Percentiles rank a stretch among this genome's conserved stretches.
phyloP scores from a whole-genome alignment of 345 rosid genomes.

The Limnanthes douglasii region DNA sequence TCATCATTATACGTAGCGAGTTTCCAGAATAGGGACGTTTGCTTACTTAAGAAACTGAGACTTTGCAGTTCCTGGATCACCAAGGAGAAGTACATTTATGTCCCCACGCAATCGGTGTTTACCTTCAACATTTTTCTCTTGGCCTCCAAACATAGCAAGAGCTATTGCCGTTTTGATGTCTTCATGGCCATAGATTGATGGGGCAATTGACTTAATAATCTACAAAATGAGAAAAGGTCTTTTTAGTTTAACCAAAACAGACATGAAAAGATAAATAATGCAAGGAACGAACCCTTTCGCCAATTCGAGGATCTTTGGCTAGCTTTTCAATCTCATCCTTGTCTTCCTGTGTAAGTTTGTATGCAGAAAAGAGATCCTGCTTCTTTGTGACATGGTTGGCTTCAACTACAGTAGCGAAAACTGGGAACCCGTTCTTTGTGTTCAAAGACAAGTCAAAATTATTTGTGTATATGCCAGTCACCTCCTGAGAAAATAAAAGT shows the following conservation, averaged over 20 bases:
- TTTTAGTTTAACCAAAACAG: background rate
- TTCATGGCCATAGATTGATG: slow-evolving; percentile 96
- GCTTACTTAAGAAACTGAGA: slow-evolving; percentile 94
- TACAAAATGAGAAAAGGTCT: slow-evolving; percentile 13
- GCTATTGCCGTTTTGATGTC: slow-evolving; percentile 92
- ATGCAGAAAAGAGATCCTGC: slow-evolving; percentile 93
- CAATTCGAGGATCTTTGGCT: slow-evolving; percentile 80
- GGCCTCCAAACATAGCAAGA: slow-evolving; percentile 98
- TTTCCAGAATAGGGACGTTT: background rate
- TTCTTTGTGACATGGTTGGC: slow-evolving; percentile 87
- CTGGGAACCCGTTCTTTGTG: slow-evolving; percentile 97
- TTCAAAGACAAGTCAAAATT: slow-evolving; percentile 89
- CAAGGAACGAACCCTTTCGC: slow-evolving; percentile 56
- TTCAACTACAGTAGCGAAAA: slow-evolving; percentile 92
- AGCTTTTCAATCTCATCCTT: slow-evolving; percentile 78
- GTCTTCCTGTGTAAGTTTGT: slow-evolving; percentile 96
- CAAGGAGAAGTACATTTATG: slow-evolving; percentile 80
- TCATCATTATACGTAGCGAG: background rate
- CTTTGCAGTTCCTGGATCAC: slow-evolving; percentile 98
- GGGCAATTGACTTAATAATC: slow-evolving; percentile 94
- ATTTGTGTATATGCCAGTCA: slow-evolving; percentile 87
- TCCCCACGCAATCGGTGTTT: slow-evolving; percentile 90
- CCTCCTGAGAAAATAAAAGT: slow-evolving; percentile 72
- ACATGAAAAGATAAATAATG: background rate
- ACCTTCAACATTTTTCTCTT: slow-evolving; percentile 89